Conservation (phyloP, 164 flowering plant species). For the Hamamelis virginiana region DNA sequence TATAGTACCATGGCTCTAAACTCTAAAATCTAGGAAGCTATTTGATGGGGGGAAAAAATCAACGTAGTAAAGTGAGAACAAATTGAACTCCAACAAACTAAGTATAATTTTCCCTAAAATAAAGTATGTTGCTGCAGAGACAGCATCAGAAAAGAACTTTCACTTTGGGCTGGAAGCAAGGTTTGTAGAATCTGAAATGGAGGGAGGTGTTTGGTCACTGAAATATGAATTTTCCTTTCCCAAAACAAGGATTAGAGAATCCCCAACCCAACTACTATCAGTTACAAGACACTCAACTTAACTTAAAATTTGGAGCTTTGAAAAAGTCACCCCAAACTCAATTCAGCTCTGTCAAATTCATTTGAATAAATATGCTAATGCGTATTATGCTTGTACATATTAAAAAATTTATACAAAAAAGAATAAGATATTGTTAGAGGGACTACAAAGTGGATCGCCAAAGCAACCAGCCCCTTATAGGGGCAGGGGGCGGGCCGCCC, state of each 20-base stretch:
- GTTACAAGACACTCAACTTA: not conserved
- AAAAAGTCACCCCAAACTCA: not conserved
- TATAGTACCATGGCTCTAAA: too few species aligned
- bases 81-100: not conserved
- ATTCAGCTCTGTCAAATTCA: not conserved
- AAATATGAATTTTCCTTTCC: not conserved
- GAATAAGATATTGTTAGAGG: too few species aligned
- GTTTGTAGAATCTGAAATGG: not conserved
- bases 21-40: too few species aligned
- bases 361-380: not conserved
- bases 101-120: not conserved
- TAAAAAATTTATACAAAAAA: not conserved
- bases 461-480: too few species aligned
- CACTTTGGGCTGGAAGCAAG: not conserved
- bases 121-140: not conserved
- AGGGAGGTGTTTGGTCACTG: not conserved
- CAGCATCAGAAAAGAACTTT: not conserved
- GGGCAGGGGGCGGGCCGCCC: too few species aligned
- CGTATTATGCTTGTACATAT: not conserved
- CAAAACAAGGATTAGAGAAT: not conserved
- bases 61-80: not conserved
- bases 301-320: not conserved
- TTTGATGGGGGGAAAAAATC: too few species aligned
- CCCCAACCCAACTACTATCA: not conserved
- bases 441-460: too few species aligned